Percentiles rank a stretch among this genome's conserved stretches.
These are phyloP conservation scores for Exophiala viscosa DNA, from an alignment of 2,329 filamentous ascomycete genomes.

Conservation along the genomic window DNA sequence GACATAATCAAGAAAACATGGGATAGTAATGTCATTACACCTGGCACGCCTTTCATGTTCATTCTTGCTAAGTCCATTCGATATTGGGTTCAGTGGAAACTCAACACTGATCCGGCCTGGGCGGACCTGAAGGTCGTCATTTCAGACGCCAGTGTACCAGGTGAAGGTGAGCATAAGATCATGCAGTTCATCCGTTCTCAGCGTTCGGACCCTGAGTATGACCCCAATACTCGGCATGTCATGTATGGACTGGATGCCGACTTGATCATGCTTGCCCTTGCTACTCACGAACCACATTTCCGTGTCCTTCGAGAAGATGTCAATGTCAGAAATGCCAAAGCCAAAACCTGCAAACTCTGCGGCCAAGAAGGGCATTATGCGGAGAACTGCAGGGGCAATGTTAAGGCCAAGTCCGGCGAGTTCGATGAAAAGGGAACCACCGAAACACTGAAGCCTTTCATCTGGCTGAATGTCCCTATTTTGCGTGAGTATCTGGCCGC, in stretches of 20 bases:
- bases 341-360: constrained; percentile 79
- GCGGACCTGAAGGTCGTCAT: constrained; percentile 96
- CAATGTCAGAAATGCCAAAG: constrained; percentile 82
- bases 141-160: constrained; percentile 94
- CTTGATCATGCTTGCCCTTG: constrained; percentile 96
- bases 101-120: constrained; percentile 96
- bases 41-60: constrained; percentile 98
- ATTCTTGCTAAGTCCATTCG: constrained; percentile 83
- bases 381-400: constrained; percentile 74
- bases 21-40: constrained; percentile 84
- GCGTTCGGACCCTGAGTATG: constrained; percentile 80
- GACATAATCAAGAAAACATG: constrained; percentile 78
- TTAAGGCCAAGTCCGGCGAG: constrained; percentile 73
- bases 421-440: constrained; percentile 76
- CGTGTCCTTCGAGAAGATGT: constrained; percentile 95
- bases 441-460: constrained; percentile 79
- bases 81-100: constrained; percentile 97
- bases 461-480: constrained; percentile 93
- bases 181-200: constrained; percentile 98
- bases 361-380: constrained; percentile 90
- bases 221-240: constrained; percentile 95
- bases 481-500: constrained; percentile 88
- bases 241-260: constrained; percentile 98
- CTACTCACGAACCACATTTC: constrained; percentile 96
- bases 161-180: constrained; percentile 98